phyloP scores from a whole-genome alignment of 805 yeast species.

The Sugiyamaella valdiviana region DNA sequence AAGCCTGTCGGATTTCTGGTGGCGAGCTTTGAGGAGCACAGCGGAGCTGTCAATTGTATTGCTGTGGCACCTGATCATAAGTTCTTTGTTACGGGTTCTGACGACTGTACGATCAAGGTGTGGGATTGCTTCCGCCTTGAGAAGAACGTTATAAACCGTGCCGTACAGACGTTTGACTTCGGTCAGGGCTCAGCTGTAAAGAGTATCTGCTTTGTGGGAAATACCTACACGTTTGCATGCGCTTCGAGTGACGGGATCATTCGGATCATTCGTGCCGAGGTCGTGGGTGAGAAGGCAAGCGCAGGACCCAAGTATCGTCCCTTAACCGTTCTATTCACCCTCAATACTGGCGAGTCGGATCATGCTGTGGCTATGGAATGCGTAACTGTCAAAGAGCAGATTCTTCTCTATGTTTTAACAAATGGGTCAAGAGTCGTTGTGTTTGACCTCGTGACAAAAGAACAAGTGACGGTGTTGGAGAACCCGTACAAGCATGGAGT shows the following conservation, averaged over 20 bases:
- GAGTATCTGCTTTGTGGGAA: constrained; percentile 26
- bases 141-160: constrained; percentile 41
- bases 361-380: constrained; percentile 43
- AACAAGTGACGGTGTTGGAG: constrained; percentile 36
- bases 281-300: constrained; percentile 5
- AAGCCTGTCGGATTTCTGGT: constrained; percentile 49
- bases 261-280: constrained; percentile 25
- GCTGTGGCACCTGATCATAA: constrained; percentile 55
- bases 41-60: constrained; percentile 50
- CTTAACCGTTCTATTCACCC: constrained; percentile 37
- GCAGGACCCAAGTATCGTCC: constrained; percentile 20
- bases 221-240: constrained; percentile 28
- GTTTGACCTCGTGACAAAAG: constrained; percentile 56
- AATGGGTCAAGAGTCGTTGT: constrained; percentile 46
- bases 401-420: constrained; percentile 47
- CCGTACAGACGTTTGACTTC: constrained; percentile 24
- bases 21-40: constrained; percentile 58
- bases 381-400: constrained; percentile 35
- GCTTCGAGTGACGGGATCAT: constrained; percentile 28
- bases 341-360: constrained; percentile 35
- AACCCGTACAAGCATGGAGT: constrained; percentile 63
- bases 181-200: constrained; percentile 21
- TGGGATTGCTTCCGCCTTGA: constrained; percentile 74
- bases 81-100: constrained; percentile 73
- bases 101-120: constrained; percentile 60